phyloP scores from a whole-genome alignment of 2,329 filamentous ascomycete genomes.

The Blumeriella jaapii region DNA sequence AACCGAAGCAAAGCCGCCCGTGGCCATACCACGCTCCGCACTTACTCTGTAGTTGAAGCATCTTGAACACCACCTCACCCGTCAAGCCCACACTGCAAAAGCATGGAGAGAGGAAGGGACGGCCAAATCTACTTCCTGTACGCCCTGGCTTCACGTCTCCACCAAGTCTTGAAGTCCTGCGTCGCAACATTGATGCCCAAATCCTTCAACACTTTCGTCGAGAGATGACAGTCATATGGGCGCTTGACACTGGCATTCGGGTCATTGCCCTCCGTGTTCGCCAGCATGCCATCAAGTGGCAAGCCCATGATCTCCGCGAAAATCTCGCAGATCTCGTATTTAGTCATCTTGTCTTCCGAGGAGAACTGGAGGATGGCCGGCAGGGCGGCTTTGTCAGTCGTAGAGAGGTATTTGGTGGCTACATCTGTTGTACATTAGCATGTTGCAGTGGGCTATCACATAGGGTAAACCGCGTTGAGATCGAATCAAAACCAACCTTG shows the following conservation, averaged over 20 bases:
- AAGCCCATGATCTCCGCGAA: slow-evolving; percentile 73
- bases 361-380: slow-evolving; percentile 73
- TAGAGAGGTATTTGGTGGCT: slow-evolving; percentile 52
- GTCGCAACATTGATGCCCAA: slow-evolving; percentile 65
- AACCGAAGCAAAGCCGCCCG: no score
- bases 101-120: no score
- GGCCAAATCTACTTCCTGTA: slow-evolving; percentile 33
- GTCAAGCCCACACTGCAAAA: no score
- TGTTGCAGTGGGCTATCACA: no score
- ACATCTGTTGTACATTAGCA: slow-evolving; percentile 45
- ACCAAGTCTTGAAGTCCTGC: slow-evolving; percentile 70
- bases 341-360: slow-evolving; percentile 76
- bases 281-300: slow-evolving; percentile 53
- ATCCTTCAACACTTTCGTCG: slow-evolving; percentile 60
- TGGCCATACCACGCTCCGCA: no score
- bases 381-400: slow-evolving; percentile 38
- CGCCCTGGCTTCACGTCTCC: slow-evolving; percentile 52
- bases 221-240: slow-evolving; percentile 81
- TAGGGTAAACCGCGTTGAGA: no score
- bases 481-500: no score
- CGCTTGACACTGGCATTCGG: slow-evolving; percentile 60
- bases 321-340: slow-evolving; percentile 74
- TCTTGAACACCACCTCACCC: no score
- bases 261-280: slow-evolving; percentile 62
- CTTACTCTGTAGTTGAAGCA: no score